Conservation (phyloP, 257 asterid species). For the Prunella vulgaris region DNA sequence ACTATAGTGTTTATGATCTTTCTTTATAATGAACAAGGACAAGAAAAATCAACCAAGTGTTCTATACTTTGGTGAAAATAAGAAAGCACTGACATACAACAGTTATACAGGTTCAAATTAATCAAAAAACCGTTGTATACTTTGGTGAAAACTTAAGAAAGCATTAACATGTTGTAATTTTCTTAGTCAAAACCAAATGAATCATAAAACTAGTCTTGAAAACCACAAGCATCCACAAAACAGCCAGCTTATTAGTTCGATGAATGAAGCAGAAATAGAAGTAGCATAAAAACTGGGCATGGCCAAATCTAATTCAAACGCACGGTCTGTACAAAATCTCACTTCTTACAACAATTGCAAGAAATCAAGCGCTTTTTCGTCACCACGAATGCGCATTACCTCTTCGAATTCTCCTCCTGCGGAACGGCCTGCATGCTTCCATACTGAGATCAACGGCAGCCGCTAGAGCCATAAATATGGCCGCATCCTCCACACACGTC, state of each 20-base stretch:
- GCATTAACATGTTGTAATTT: not conserved
- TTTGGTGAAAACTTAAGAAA: not conserved
- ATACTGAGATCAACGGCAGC: conserved; percentile 82
- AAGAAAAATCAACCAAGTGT: no score
- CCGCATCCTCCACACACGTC: conserved; percentile 73
- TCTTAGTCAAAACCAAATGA: not conserved
- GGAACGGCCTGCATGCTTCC: conserved; percentile 68
- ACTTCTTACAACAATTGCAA: not conserved
- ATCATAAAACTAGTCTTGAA: not conserved
- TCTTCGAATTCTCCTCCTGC: conserved; percentile 49
- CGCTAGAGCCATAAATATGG: conserved; percentile 78
- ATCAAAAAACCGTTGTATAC: not conserved
- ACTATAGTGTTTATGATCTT: no score
- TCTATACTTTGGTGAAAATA: no score
- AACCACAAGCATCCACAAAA: not conserved
- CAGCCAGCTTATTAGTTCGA: not conserved
- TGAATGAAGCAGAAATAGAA: not conserved
- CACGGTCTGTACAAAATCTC: not conserved
- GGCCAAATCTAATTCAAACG: not conserved
- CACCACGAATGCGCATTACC: conserved; percentile 59
- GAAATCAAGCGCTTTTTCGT: not conserved
- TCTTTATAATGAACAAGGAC: no score
- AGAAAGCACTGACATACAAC: no score
- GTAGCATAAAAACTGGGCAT: not conserved
- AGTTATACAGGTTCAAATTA: no score